These are phyloP conservation scores for Omphalea diandra DNA, from an alignment of 441 rosid species.

Conservation along the genomic window DNA sequence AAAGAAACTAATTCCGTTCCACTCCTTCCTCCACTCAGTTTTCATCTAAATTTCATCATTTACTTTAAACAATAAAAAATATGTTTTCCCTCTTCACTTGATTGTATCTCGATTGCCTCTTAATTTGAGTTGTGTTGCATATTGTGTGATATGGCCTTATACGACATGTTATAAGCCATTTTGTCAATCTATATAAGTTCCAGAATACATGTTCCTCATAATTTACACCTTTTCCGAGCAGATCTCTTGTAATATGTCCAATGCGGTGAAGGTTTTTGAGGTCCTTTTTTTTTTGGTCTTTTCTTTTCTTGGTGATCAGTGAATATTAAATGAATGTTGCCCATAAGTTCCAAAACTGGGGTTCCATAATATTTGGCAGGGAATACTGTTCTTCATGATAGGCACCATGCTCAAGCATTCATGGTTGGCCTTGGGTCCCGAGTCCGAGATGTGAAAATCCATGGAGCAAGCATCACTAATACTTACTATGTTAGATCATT, in stretches of 20 bases:
- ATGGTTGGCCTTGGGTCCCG: conserved; percentile 25
- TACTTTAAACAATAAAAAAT: not conserved
- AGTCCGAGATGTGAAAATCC: conserved; percentile 26
- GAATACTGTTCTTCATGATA: conserved; percentile 28
- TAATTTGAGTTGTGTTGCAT: not conserved
- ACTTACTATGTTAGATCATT: conserved; percentile 50
- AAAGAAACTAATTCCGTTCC: not conserved
- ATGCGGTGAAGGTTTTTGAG: too few species aligned
- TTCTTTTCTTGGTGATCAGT: not conserved
- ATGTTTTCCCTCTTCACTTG: not conserved
- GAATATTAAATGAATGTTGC: not conserved
- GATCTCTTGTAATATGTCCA: too few species aligned
- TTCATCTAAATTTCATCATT: not conserved
- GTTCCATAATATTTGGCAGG: conserved; percentile 30
- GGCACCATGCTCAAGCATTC: conserved; percentile 25
- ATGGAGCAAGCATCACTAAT: conserved; percentile 23
- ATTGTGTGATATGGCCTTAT: not conserved
- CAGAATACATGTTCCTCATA: not conserved
- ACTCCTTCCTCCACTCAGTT: not conserved
- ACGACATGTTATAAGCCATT: not conserved
- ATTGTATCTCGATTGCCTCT: not conserved
- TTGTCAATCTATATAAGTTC: not conserved
- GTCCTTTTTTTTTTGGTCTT: not conserved
- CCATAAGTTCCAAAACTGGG: not conserved
- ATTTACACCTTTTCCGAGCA: too few species aligned